A percentile compares a stretch with the other conserved stretches of the same genome.
These are phyloP conservation scores for Ramaria sp. DNA, from an alignment of 768 basidiomycete species.

Conservation along the genomic window DNA sequence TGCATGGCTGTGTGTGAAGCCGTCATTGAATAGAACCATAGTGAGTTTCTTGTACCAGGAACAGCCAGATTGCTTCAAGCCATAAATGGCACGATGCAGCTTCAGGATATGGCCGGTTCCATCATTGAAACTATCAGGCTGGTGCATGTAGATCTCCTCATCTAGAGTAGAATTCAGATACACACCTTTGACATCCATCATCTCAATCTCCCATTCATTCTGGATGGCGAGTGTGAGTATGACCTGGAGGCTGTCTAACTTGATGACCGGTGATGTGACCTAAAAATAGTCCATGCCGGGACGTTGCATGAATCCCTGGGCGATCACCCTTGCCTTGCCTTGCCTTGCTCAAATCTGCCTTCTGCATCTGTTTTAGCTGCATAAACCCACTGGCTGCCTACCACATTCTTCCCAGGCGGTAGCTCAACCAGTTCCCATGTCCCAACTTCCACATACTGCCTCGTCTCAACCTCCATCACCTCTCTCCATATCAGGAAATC, in stretches of 20 bases:
- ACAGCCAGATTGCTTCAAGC: slow-evolving; percentile 20
- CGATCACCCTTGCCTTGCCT: slow-evolving; percentile 19
- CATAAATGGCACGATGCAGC: slow-evolving; percentile 18
- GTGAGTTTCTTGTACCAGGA: slow-evolving; percentile 23
- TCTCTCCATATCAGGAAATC: slow-evolving; percentile 15
- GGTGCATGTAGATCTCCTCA: slow-evolving; percentile 26
- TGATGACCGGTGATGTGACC: slow-evolving; percentile 30
- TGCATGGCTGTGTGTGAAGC: slow-evolving; percentile 11
- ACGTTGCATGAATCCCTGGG: slow-evolving; percentile 14
- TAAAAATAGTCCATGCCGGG: slow-evolving; percentile 20
- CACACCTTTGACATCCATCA: slow-evolving; percentile 20
- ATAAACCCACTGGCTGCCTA: slow-evolving; percentile 20
- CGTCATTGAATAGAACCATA: slow-evolving; percentile 12
- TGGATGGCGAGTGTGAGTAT: slow-evolving; percentile 18
- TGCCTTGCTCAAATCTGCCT: slow-evolving; percentile 15
- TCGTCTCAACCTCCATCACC: slow-evolving; percentile 18
- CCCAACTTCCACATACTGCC: slow-evolving; percentile 13
- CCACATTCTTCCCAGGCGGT: slow-evolving; percentile 11
- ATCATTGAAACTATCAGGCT: slow-evolving; percentile 14
- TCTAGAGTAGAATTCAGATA: slow-evolving; percentile 21
- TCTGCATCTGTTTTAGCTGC: slow-evolving; percentile 14
- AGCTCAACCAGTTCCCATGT: slow-evolving; percentile 16
- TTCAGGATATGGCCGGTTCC: slow-evolving; percentile 12
- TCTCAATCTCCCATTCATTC: slow-evolving; percentile 19
- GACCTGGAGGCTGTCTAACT: slow-evolving; percentile 23